A percentile compares a stretch with the other conserved stretches of the same genome.
phyloP scores from a whole-genome alignment of 257 asterid genomes.

The Fraxinus anomala region DNA sequence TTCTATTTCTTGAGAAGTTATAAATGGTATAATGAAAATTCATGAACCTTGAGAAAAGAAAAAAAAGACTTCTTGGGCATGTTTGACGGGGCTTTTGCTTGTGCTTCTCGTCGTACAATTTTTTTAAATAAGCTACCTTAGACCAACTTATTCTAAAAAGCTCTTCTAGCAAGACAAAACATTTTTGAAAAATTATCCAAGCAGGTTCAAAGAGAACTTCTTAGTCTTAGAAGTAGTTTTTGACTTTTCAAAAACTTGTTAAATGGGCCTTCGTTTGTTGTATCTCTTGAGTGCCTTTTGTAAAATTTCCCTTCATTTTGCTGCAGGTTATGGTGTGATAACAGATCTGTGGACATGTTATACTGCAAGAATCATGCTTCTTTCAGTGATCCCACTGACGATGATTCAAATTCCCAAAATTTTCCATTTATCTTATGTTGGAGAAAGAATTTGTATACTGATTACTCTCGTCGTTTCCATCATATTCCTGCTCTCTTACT shows the following conservation, averaged over 20 bases:
- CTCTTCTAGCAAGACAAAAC: too few species aligned
- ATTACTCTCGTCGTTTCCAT: slow-evolving; percentile 47
- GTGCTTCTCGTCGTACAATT: too few species aligned
- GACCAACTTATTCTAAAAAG: too few species aligned
- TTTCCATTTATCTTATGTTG: slow-evolving; percentile 28
- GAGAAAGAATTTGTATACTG: slow-evolving; percentile 31
- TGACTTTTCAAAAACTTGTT: too few species aligned
- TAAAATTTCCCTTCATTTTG: background rate
- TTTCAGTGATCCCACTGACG: slow-evolving; percentile 51
- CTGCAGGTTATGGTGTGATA: slow-evolving; percentile 49
- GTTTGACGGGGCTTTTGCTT: too few species aligned
- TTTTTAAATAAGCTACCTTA: too few species aligned
- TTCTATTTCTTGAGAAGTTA: background rate
- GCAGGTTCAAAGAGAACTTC: too few species aligned
- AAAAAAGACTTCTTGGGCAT: too few species aligned
- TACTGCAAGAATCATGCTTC: slow-evolving; percentile 60
- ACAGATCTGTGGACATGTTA: slow-evolving; percentile 46
- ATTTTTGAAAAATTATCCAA: too few species aligned
- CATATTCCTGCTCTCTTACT: slow-evolving; percentile 46
- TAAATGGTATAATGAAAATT: too few species aligned
- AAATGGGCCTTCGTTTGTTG: background rate
- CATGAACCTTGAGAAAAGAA: too few species aligned
- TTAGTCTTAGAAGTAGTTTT: too few species aligned
- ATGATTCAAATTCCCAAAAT: slow-evolving; percentile 43
- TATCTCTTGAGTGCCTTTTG: background rate